phyloP scores from a whole-genome alignment of 2,329 filamentous ascomycete genomes.

The Teratosphaeria epicoccoides region DNA sequence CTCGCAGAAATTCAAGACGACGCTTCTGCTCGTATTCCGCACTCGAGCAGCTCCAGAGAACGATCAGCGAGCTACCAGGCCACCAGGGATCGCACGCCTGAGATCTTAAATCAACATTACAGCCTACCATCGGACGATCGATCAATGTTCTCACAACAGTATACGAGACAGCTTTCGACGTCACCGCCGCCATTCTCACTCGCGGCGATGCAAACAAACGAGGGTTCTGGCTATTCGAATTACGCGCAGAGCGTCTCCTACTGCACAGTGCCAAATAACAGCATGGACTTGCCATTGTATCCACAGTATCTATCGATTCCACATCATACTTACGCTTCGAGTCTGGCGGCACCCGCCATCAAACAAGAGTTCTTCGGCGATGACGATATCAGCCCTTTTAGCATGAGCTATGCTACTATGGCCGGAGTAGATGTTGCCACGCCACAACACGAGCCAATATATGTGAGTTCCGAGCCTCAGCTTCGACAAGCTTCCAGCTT shows the following conservation, averaged over 20 bases:
- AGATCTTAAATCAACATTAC: slow-evolving; percentile 21
- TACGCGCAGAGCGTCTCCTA: slow-evolving; percentile 14
- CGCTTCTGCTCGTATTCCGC: slow-evolving; percentile 3
- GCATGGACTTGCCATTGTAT: slow-evolving; percentile 39
- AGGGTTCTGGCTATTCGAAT: slow-evolving; percentile 47
- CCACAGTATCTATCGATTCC: slow-evolving; percentile 48
- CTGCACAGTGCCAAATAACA: slow-evolving; percentile 35
- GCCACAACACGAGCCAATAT: slow-evolving; percentile 53
- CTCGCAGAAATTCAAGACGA: slow-evolving; percentile 29
- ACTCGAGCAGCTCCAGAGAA: slow-evolving; percentile 13
- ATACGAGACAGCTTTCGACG: slow-evolving; percentile 58
- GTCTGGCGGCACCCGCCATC: slow-evolving; percentile 39
- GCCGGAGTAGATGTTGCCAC: slow-evolving; percentile 53
- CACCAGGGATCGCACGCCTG: slow-evolving; percentile 16
- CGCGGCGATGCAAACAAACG: slow-evolving; percentile 52
- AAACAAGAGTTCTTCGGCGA: slow-evolving; percentile 55
- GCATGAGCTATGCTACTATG: slow-evolving; percentile 58
- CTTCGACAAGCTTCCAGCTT: slow-evolving; percentile 13
- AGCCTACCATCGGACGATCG: slow-evolving; percentile 44
- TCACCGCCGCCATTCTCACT: slow-evolving; percentile 61
- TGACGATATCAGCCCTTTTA: slow-evolving; percentile 54
- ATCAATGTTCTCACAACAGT: slow-evolving; percentile 54
- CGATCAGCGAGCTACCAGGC: slow-evolving; percentile 14
- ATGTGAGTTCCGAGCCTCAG: slow-evolving; percentile 55
- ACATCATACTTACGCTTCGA: slow-evolving; percentile 26